Base-by-base conservation (phyloP, 1,139 yeast species). In the Protomyces pachydermus region DNA sequence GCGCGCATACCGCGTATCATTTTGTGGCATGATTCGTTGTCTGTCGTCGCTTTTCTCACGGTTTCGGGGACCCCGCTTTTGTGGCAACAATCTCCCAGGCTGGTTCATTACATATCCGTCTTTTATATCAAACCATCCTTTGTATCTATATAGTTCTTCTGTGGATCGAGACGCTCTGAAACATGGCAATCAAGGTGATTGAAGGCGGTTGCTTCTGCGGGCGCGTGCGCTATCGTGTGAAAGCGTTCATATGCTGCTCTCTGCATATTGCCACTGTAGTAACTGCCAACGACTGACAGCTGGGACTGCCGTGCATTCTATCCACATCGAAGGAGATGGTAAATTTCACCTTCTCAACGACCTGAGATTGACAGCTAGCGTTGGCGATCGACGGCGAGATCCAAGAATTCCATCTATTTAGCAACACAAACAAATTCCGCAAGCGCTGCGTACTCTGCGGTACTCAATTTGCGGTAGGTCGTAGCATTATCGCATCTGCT, bases 381-480 rank as follows among this genome's bases (percentile, higher is more conserved):
- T 50, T 60, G 45, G 20, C 16, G 9, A 51, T 60, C 48, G n/a
- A 12, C 23, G 63, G 57, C 8, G 14, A 32, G n/a, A 57, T 34
- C 10, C 56, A 60, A 3, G 23, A 56, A 8, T 53, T 42, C 18
- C 53, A 56, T 14, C 45, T 53, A 42, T 38, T 35, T 9, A 51
- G 56, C 25, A 53, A 53, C 25, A 16, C 57, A 5, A 46, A 42
- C 4, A 60, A 60, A 23, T 56, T 52, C 54, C 39, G 57, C 14
- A 60, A 60, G 48, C 56, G 63, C 25, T 60, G 63, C 57, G 25
- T n/a, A 42, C 2, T 12, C n/a, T 60, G 63, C 25, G 63, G 63
- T n/a, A 35, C 39, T n/a, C 63, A 52, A 20, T 52, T 60, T 28
- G 63, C 63, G 14, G 42, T 37, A 37, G 14, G 42, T 3, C 9